These are phyloP conservation scores for Phytophthora ohioensis DNA, from an alignment of 352 stramenopile genomes.

Conservation along the genomic window DNA sequence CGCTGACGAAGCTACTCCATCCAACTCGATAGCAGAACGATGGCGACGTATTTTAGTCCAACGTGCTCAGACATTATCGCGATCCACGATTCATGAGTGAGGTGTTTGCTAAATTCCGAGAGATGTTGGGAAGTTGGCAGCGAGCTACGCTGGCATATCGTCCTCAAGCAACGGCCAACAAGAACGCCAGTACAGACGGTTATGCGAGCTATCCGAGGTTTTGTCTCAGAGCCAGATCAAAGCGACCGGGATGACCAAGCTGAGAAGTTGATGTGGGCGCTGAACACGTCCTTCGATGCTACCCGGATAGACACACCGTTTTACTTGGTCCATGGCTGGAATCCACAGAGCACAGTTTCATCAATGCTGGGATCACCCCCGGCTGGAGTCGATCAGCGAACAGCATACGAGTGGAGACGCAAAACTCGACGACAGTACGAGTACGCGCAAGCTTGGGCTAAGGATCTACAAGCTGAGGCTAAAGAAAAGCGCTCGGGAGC, in stretches of 20 bases:
- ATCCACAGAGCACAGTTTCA: no score
- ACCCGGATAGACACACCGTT: no score
- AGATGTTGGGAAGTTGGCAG: not conserved
- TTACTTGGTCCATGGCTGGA: no score
- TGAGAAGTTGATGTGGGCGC: not conserved
- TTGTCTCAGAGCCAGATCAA: not conserved
- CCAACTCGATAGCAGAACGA: not conserved
- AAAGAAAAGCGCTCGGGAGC: no score
- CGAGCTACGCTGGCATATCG: not conserved
- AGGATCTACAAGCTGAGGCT: no score
- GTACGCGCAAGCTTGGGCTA: no score
- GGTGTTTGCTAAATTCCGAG: not conserved
- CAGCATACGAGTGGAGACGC: no score
- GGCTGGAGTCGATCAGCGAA: no score
- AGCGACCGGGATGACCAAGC: not conserved
- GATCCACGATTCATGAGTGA: not conserved
- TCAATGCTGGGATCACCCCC: no score
- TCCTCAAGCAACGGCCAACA: not conserved
- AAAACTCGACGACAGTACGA: no score
- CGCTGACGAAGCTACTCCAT: no score
- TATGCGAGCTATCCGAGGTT: not conserved
- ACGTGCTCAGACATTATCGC: not conserved
- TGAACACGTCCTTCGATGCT: not conserved
- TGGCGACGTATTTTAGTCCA: not conserved
- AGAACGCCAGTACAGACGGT: not conserved